These are phyloP conservation scores for Lactuca saligna DNA, from an alignment of 129 eudicot species.

Conservation along the genomic window DNA sequence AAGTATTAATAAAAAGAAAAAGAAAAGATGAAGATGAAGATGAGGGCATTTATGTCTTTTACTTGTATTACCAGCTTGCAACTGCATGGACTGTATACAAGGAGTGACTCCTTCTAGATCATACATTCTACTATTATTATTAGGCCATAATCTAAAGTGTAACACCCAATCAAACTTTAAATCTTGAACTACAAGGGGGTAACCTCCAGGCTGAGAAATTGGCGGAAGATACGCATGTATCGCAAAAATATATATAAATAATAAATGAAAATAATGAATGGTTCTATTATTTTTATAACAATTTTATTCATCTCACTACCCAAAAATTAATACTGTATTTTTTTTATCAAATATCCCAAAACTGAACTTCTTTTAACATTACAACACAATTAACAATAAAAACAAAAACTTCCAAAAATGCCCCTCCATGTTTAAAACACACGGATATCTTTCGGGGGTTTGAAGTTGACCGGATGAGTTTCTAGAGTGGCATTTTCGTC, in stretches of 20 bases:
- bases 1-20: slow-evolving; percentile 1
- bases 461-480: slow-evolving; percentile 79
- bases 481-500: slow-evolving; percentile 89
- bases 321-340: neutral
- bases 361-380: neutral
- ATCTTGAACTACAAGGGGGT: slow-evolving; percentile 73
- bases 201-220: slow-evolving; percentile 81
- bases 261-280: neutral
- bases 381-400: neutral
- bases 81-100: slow-evolving; percentile 85
- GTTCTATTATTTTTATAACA: slow-evolving; percentile 1
- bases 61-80: slow-evolving; percentile 95
- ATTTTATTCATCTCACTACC: neutral
- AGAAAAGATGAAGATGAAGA: neutral
- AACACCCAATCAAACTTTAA: slow-evolving; percentile 83
- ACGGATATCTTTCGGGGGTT: slow-evolving; percentile 81
- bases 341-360: slow-evolving; percentile 3
- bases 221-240: slow-evolving; percentile 81
- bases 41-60: slow-evolving; percentile 8
- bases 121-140: slow-evolving; percentile 89
- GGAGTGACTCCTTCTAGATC: slow-evolving; percentile 92
- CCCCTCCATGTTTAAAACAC: slow-evolving; percentile 40
- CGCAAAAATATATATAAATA: slow-evolving; percentile 7
- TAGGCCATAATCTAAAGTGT: slow-evolving; percentile 87
- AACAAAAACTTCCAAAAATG: neutral